A percentile compares a stretch with the other conserved stretches of the same genome.
These are phyloP conservation scores for Xerocomus brunneocitrinus DNA, from an alignment of 768 basidiomycete species.

Conservation along the genomic window DNA sequence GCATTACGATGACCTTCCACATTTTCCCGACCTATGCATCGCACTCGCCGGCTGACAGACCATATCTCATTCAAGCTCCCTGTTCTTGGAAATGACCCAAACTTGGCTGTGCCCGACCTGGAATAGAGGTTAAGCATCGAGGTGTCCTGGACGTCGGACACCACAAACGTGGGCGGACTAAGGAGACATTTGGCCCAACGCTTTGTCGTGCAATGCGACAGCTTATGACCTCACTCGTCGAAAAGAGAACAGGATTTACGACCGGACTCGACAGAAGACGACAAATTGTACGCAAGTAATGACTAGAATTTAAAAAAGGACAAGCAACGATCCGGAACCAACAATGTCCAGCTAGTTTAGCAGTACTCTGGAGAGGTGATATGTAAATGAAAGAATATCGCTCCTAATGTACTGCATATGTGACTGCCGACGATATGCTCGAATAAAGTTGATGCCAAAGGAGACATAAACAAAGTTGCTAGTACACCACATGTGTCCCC, in stretches of 20 bases:
- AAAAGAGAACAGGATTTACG: neutral
- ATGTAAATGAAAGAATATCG: constrained; percentile 32
- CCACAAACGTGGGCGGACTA: no score
- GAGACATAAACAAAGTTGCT: constrained; percentile 14
- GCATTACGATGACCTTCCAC: no score
- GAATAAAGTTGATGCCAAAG: constrained; percentile 13
- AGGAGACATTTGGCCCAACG: no score
- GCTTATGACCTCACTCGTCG: neutral
- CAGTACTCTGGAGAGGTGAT: constrained; percentile 28
- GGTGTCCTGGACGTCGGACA: no score
- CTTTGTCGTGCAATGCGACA: no score
- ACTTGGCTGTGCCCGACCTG: no score
- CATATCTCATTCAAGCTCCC: no score
- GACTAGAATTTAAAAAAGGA: constrained; percentile 11
- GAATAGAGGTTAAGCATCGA: no score
- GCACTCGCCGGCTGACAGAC: no score
- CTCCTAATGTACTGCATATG: constrained; percentile 28
- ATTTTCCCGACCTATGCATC: no score
- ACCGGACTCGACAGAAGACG: neutral
- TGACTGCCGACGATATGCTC: constrained; percentile 23
- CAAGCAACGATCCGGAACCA: constrained; percentile 27
- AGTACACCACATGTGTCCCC: constrained; percentile 13
- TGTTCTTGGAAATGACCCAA: no score
- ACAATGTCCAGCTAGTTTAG: constrained; percentile 24
- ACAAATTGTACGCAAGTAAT: neutral